phyloP scores from a whole-genome alignment of 2,329 filamentous ascomycete genomes.

The Colletotrichum sp. region DNA sequence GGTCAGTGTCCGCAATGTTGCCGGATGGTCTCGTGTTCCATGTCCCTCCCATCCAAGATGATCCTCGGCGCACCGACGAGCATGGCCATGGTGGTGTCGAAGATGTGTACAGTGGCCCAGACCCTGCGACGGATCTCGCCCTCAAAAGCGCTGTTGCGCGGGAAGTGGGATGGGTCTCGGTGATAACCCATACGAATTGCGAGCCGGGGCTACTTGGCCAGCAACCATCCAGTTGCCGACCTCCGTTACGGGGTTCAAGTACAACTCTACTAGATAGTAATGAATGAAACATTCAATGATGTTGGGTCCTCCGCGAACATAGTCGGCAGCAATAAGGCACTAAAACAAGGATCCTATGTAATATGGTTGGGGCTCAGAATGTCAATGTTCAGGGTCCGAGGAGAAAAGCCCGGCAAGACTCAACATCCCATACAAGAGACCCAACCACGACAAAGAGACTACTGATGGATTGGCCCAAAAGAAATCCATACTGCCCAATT shows the following conservation, averaged over 20 bases:
- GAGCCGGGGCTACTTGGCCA: neutral
- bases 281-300: accelerated
- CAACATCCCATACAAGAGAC: no score
- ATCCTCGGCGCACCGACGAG: neutral
- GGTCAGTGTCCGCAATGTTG: neutral
- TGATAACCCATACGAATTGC: neutral
- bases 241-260: accelerated
- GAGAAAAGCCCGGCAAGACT: no score
- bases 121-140: neutral
- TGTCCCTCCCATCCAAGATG: neutral
- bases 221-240: neutral
- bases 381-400: no score
- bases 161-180: accelerated
- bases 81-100: accelerated
- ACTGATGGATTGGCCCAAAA: no score
- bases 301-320: neutral
- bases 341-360: no score
- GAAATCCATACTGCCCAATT: no score
- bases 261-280: accelerated
- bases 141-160: neutral
- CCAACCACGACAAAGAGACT: no score
- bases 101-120: accelerated
- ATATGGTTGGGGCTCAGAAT: no score
- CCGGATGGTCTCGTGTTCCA: neutral
- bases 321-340: neutral